phyloP scores from a whole-genome alignment of 768 basidiomycete genomes.

The Auriscalpium microsporum region DNA sequence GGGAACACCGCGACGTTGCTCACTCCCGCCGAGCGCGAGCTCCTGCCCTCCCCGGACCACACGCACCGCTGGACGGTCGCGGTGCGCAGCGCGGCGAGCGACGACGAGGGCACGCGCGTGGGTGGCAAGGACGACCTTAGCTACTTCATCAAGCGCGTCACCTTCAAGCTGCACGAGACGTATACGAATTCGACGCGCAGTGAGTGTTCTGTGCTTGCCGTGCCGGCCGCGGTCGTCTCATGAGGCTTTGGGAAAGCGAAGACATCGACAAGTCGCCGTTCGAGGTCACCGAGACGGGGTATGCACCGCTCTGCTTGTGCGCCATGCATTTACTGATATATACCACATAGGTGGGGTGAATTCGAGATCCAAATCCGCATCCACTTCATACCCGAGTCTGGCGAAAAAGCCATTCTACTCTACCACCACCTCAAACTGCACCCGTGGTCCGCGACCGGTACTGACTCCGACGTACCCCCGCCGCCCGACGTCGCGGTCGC shows the following conservation, averaged over 20 bases:
- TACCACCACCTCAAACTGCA: conserved; percentile 96
- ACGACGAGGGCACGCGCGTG: conserved; percentile 63
- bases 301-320: conserved; percentile 9
- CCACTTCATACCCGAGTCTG: conserved; percentile 80
- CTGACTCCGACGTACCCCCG: conserved; percentile 60
- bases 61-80: conserved; percentile 98
- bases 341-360: conserved; percentile 80
- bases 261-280: conserved; percentile 92
- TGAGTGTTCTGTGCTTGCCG: conserved; percentile 30
- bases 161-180: conserved; percentile 96
- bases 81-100: conserved; percentile 78
- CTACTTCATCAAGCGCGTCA: conserved; percentile 92
- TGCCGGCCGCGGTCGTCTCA: neutral
- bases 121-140: conserved; percentile 86
- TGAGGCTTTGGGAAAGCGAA: conserved; percentile 23
- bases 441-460: conserved; percentile 66
- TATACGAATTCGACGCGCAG: conserved; percentile 87
- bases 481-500: conserved; percentile 59
- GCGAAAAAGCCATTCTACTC: conserved; percentile 80
- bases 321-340: neutral
- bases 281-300: conserved; percentile 94
- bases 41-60: conserved; percentile 54
- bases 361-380: conserved; percentile 94
- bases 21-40: conserved; percentile 60
- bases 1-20: conserved; percentile 86